Evolutionary conservation across 345 rosid genomes (phyloP).

Genomic region (Eucalyptus sideroxylon): DNA sequence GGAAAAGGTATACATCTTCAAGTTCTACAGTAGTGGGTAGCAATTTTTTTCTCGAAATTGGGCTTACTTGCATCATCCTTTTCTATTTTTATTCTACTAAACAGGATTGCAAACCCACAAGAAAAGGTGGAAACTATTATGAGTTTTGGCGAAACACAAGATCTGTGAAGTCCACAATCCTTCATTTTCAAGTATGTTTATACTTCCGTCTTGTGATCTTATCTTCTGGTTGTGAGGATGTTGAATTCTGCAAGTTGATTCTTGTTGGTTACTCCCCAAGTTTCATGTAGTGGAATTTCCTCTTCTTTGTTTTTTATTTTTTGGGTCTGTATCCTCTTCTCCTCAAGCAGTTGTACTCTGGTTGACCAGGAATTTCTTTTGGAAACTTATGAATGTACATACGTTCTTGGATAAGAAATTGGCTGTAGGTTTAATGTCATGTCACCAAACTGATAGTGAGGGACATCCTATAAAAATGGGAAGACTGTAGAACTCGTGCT

Average conservation of each 20-base stretch:
- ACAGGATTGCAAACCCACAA: constrained; percentile 30
- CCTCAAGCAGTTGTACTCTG: neutral
- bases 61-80: neutral
- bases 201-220: neutral
- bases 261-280: neutral
- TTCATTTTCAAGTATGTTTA: constrained; percentile 41
- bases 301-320: neutral
- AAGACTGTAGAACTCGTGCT: neutral
- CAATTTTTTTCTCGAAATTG: neutral
- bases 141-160: constrained; percentile 43
- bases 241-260: neutral
- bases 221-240: neutral
- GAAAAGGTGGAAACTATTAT: constrained; percentile 27
- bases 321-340: neutral
- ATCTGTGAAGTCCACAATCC: constrained; percentile 52
- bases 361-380: neutral
- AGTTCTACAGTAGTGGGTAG: neutral
- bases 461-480: neutral
- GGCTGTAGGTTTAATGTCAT: neutral
- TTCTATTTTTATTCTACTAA: neutral
- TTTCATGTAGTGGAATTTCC: neutral
- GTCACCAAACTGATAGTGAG: neutral
- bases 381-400: neutral
- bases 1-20: constrained; percentile 18
- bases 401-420: neutral